phyloP scores from a whole-genome alignment of 768 basidiomycete genomes.

The Lactifluus pinguis region DNA sequence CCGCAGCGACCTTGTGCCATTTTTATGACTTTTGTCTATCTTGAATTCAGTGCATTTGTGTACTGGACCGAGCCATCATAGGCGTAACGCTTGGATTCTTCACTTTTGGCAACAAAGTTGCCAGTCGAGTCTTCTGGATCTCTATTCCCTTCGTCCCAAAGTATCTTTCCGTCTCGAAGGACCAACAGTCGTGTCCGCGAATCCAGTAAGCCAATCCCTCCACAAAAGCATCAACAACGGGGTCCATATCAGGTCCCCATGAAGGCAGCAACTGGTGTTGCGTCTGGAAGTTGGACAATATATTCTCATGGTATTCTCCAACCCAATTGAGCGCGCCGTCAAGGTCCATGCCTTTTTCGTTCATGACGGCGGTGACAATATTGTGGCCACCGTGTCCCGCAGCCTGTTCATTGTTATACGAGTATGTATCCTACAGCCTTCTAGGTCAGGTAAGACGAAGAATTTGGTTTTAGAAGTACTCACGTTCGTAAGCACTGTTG shows the following conservation, averaged over 20 bases:
- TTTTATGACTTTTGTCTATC: neutral
- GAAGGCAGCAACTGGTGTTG: conserved; percentile 27
- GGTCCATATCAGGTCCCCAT: conserved; percentile 29
- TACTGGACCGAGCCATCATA: neutral
- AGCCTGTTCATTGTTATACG: conserved; percentile 33
- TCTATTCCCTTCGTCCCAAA: conserved; percentile 24
- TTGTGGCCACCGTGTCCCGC: conserved; percentile 34
- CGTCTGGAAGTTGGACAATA: conserved; percentile 28
- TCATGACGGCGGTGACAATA: conserved; percentile 34
- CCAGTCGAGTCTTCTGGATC: conserved; percentile 17
- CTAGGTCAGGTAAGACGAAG: neutral
- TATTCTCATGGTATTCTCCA: conserved; percentile 10
- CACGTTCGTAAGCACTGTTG: conserved; percentile 34
- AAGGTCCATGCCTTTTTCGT: conserved; percentile 26
- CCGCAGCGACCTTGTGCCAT: no score
- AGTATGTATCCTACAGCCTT: conserved; percentile 30
- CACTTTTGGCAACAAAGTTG: conserved; percentile 1
- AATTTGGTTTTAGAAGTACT: neutral
- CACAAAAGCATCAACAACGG: conserved; percentile 27
- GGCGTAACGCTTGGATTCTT: neutral
- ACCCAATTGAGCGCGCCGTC: conserved; percentile 34
- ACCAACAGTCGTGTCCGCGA: conserved; percentile 26
- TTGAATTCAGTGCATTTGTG: neutral
- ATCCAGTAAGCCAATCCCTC: conserved; percentile 35
- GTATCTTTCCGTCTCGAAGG: conserved; percentile 30